These are phyloP conservation scores for Pittosporum tobira DNA, from an alignment of 129 eudicot species.

Conservation along the genomic window DNA sequence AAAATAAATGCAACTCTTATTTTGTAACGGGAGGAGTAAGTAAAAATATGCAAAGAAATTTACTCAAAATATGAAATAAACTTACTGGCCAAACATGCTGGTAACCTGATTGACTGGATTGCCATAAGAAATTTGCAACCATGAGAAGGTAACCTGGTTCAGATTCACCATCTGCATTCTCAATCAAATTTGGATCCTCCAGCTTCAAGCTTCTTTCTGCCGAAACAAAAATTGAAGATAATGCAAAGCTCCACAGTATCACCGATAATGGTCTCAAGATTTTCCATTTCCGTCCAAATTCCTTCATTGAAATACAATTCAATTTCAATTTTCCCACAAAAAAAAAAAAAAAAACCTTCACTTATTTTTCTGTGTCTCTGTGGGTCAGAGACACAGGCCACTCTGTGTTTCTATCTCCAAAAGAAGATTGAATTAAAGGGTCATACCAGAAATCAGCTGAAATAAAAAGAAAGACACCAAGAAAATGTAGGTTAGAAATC, in stretches of 20 bases:
- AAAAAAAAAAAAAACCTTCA: too few species aligned
- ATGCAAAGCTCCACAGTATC: slow-evolving; percentile 32
- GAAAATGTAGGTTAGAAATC: too few species aligned
- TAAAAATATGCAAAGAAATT: too few species aligned
- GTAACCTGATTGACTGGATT: slow-evolving; percentile 56
- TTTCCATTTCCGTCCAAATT: slow-evolving; percentile 36
- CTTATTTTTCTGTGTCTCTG: too few species aligned
- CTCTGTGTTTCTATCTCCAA: too few species aligned
- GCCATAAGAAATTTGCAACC: slow-evolving; percentile 51
- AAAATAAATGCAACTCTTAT: too few species aligned
- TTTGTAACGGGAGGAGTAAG: too few species aligned
- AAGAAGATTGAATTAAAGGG: too few species aligned
- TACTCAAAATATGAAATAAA: not conserved
- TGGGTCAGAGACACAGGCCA: too few species aligned
- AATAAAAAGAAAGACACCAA: too few species aligned
- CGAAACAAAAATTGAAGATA: slow-evolving; percentile 56
- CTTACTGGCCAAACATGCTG: slow-evolving; percentile 99
- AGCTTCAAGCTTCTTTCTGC: slow-evolving; percentile 50
- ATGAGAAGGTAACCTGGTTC: slow-evolving; percentile 17
- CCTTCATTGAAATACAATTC: slow-evolving; percentile 31
- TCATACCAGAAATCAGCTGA: too few species aligned
- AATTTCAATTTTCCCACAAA: not conserved
- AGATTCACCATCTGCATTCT: slow-evolving; percentile 19
- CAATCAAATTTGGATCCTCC: slow-evolving; percentile 1
- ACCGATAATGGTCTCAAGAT: slow-evolving; percentile 26